Percentiles rank a stretch among this genome's conserved stretches.
Conservation (phyloP, 1,284 basidiomycete genomes). For the Trichosporon inkin region DNA sequence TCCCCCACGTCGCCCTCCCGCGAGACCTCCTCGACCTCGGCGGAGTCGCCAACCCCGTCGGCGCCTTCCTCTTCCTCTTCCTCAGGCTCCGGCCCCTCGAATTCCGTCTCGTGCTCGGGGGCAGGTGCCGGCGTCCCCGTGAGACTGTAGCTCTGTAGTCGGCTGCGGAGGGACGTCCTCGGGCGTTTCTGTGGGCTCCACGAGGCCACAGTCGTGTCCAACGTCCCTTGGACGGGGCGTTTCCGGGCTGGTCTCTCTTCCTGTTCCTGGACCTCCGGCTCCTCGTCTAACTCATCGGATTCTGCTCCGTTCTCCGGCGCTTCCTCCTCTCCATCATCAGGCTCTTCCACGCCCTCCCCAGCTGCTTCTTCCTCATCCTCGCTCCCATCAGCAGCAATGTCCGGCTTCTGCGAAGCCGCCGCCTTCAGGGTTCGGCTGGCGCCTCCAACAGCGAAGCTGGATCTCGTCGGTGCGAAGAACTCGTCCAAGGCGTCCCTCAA, state of each 20-base stretch:
- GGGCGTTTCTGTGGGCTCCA: slow-evolving; percentile 27
- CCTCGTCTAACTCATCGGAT: not conserved
- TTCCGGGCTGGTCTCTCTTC: not conserved
- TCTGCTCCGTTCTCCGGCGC: not conserved
- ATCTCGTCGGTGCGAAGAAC: slow-evolving; percentile 63
- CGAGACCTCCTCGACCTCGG: slow-evolving; percentile 41
- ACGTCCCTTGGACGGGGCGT: slow-evolving; percentile 17
- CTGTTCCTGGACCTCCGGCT: not conserved
- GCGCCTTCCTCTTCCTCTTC: slow-evolving; percentile 44
- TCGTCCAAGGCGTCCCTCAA: slow-evolving; percentile 69
- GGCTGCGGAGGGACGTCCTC: not conserved
- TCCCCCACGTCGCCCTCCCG: not conserved
- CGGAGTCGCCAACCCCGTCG: slow-evolving; percentile 51
- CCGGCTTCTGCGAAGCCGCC: not conserved
- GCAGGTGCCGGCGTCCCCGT: slow-evolving; percentile 11
- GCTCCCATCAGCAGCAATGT: slow-evolving; percentile 17
- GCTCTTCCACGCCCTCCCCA: slow-evolving; percentile 9
- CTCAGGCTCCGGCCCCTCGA: slow-evolving; percentile 45
- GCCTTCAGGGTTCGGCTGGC: slow-evolving; percentile 35
- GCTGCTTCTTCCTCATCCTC: slow-evolving; percentile 19
- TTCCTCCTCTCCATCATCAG: slow-evolving; percentile 15
- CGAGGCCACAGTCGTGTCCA: slow-evolving; percentile 28
- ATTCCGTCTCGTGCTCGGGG: slow-evolving; percentile 1
- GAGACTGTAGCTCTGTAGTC: not conserved
- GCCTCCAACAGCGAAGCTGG: slow-evolving; percentile 61